These are phyloP conservation scores for Lasiosphaeria miniovina DNA, from an alignment of 495 filamentous ascomycete species.

Conservation along the genomic window DNA sequence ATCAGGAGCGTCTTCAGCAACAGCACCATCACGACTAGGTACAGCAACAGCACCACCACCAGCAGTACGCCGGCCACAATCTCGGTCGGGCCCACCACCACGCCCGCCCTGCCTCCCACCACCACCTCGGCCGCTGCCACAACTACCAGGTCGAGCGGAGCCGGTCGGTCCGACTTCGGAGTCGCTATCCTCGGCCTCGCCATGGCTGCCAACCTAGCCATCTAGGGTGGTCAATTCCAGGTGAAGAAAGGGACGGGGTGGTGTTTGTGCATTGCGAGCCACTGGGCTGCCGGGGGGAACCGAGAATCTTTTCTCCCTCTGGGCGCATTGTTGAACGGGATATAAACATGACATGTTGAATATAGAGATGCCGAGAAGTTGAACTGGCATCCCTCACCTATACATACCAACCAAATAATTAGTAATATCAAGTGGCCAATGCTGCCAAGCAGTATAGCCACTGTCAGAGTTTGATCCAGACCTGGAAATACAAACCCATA, in stretches of 20 bases:
- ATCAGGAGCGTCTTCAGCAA: constrained; percentile 13
- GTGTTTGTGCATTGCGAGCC: too few species aligned
- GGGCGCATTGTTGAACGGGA: too few species aligned
- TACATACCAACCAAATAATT: too few species aligned
- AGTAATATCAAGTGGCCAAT: too few species aligned
- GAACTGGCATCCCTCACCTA: too few species aligned
- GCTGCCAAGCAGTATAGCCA: too few species aligned
- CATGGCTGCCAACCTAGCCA: constrained; percentile 32
- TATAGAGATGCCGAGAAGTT: too few species aligned
- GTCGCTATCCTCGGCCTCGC: constrained; percentile 25
- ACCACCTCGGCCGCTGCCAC: constrained; percentile 4
- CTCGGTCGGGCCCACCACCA: neutral
- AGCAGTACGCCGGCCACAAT: neutral
- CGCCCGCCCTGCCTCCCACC: neutral
- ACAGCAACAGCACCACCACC: constrained; percentile 42
- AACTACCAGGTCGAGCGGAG: neutral
- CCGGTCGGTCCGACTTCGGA: constrained; percentile 15
- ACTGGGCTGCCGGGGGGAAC: too few species aligned
- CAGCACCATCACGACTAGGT: constrained; percentile 24
- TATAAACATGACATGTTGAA: too few species aligned
- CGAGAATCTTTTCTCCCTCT: too few species aligned
- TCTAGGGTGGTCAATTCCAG: constrained; percentile 20
- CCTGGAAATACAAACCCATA: too few species aligned
- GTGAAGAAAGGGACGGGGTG: neutral
- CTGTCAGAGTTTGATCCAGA: too few species aligned